Evolutionary conservation across 108 stramenopile genomes (phyloP).

Genomic region (Fragilaria crotonensis): DNA sequence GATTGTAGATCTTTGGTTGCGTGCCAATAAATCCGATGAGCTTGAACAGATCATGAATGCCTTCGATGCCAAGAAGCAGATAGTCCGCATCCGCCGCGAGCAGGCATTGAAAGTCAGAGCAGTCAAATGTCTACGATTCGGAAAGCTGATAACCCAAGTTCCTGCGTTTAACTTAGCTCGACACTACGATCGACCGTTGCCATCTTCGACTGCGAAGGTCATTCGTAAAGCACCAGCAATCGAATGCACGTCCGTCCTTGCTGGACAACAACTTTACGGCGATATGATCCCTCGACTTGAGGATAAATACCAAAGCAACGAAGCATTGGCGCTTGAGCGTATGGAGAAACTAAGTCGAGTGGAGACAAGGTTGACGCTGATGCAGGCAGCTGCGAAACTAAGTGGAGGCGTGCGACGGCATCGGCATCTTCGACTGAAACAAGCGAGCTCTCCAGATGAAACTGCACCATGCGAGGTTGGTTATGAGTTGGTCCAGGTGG

Average conservation of each 20-base stretch:
- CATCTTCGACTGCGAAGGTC: constrained; percentile 30
- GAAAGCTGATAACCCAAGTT: constrained; percentile 34
- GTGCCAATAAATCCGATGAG: constrained; percentile 22
- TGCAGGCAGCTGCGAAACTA: constrained; percentile 1
- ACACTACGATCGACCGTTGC: constrained; percentile 36
- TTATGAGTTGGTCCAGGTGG: constrained; percentile 9
- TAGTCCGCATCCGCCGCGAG: constrained; percentile 43
- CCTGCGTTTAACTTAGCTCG: constrained; percentile 32
- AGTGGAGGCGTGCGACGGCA: neutral
- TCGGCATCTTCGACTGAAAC: neutral
- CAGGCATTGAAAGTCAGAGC: constrained; percentile 65
- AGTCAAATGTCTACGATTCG: constrained; percentile 52
- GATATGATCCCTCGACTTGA: constrained; percentile 8
- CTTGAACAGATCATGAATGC: constrained; percentile 17
- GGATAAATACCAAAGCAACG: constrained; percentile 1
- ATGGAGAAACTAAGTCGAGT: neutral
- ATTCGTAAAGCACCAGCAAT: neutral
- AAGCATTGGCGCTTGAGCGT: neutral
- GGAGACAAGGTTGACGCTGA: neutral
- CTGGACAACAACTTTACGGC: constrained; percentile 10
- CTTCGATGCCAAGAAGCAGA: constrained; percentile 16
- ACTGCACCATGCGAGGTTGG: constrained; percentile 8
- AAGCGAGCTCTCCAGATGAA: neutral
- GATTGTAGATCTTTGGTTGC: constrained; percentile 36
- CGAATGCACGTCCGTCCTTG: neutral